These are phyloP conservation scores for Phytophthora sp. DNA, from an alignment of 352 stramenopile genomes.

Conservation along the genomic window DNA sequence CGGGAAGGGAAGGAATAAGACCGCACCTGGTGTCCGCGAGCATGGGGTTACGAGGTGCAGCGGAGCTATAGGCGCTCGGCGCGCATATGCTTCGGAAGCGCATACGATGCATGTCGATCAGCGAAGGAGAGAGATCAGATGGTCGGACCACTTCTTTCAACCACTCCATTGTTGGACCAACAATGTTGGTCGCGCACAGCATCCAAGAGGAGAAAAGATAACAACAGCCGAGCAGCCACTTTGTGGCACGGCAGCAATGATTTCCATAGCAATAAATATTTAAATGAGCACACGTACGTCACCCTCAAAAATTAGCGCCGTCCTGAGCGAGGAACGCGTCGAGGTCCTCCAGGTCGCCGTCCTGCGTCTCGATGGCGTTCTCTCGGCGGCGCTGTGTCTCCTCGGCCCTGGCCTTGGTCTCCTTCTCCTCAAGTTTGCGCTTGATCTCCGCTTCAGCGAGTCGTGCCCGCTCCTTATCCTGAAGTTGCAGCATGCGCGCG, in stretches of 20 bases:
- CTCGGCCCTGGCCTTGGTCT: conserved; percentile 37
- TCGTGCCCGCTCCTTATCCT: conserved; percentile 61
- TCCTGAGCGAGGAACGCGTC: conserved; percentile 69
- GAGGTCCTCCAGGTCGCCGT: conserved; percentile 58
- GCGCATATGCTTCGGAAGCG: conserved; percentile 6
- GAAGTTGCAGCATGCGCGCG: conserved; percentile 66
- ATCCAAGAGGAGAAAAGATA: conserved; percentile 5
- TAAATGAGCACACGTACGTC: neutral
- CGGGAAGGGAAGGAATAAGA: conserved; percentile 20
- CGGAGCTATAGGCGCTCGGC: no score
- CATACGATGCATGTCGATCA: conserved; percentile 13
- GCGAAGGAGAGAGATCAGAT: conserved; percentile 23
- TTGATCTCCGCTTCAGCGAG: conserved; percentile 26
- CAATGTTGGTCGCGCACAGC: conserved; percentile 1
- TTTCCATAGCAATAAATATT: conserved; percentile 25
- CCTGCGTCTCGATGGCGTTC: conserved; percentile 52
- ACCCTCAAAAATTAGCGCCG: conserved; percentile 50
- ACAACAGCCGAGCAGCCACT: neutral
- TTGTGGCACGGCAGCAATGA: neutral
- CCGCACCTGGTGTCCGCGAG: no score
- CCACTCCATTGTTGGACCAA: neutral
- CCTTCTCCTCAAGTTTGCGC: conserved; percentile 33
- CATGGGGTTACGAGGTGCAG: no score
- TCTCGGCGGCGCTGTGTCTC: conserved; percentile 40
- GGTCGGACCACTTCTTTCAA: neutral